Evolutionary conservation across 164 flowering plant species (phyloP).

Genomic region (Chimonanthus praecox): DNA sequence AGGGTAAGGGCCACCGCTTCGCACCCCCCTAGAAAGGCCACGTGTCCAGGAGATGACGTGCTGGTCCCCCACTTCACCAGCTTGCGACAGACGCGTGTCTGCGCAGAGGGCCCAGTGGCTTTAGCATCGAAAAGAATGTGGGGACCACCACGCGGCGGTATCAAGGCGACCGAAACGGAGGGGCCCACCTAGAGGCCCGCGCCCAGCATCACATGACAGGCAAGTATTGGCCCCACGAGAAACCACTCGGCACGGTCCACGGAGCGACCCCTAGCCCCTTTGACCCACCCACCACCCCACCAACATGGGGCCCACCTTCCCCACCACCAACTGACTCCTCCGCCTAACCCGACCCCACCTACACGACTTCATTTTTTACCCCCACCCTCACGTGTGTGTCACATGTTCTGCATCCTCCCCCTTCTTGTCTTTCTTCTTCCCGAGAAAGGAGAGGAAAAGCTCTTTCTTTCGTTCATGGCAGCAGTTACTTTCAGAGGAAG

Average conservation of each 20-base stretch:
- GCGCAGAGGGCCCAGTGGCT: background rate
- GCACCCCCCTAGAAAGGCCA: background rate
- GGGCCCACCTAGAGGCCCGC: slow-evolving; percentile 1
- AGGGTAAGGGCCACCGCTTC: too few relatives aligned
- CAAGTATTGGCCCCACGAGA: slow-evolving; percentile 1
- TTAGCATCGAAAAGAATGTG: background rate
- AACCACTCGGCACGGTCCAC: slow-evolving; percentile 4
- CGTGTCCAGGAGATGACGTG: background rate
- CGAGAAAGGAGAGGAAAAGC: background rate
- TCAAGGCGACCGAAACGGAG: background rate
- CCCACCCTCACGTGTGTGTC: slow-evolving; percentile 1
- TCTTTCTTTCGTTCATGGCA: background rate
- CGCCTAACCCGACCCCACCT: slow-evolving; percentile 11
- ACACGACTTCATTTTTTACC: background rate
- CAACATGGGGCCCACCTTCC: slow-evolving; percentile 6
- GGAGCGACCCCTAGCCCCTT: slow-evolving; percentile 3
- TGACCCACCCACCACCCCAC: slow-evolving; percentile 5
- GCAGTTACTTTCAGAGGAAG: background rate
- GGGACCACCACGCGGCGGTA: slow-evolving; percentile 3
- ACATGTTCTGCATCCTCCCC: background rate
- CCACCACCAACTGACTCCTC: background rate
- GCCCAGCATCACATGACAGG: slow-evolving; percentile 3
- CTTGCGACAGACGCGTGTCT: slow-evolving; percentile 5
- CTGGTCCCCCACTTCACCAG: background rate
- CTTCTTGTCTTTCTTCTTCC: background rate